Evolutionary conservation across 2,329 filamentous ascomycete genomes (phyloP), one percentile per base, ranked within the genome.

Genomic region (Ophiosphaerella narmari): DNA sequence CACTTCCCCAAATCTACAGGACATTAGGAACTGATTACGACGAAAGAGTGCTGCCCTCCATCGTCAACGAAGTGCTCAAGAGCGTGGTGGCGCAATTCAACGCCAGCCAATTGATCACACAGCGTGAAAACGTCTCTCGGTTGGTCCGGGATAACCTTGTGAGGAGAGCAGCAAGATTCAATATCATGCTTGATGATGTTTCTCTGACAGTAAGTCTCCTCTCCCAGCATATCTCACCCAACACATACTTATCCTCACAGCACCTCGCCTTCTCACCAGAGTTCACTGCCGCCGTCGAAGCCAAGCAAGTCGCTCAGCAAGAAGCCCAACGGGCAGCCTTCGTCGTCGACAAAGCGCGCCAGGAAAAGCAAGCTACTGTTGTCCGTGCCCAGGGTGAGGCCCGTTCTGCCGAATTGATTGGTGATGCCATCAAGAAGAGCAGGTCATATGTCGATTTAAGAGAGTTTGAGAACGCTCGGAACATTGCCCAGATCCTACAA

Each of bases 371-470:
- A 79, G 94, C 94, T 66, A 97, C 92, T 80, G 91, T 99, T 48
- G 94, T 99, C 72, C 91, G 91, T 78, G 94, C 94, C 4, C 94
- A 97, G 86, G 94, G 94, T 91, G 94, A 99, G 80, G 94, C 94
- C 42, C 90, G 94, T 61, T 97, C 94, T 34, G 94, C 94, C 39
- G 92, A 99, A 79, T 87, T 99, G 59, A 97, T 99, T 69, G 94
- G 94, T 77, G 94, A 99, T 45, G 94, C 94, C 55, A 96, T 99
- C 86, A 99, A 97, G 90, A 99, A 97, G 88, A 95, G 84, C 81
- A 89, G 92, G 79, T 89, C 91, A 60, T 99, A 99, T 75, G 86
- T 99, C 58, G 94, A 97, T 77, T 84, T 99, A 72, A 90, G 95
- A 79, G 94, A 96, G 82, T 96, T 99, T 67, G 94, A 99, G 80